Base-by-base conservation (phyloP, 768 basidiomycete genomes). In the Holtermannia corniformis region DNA sequence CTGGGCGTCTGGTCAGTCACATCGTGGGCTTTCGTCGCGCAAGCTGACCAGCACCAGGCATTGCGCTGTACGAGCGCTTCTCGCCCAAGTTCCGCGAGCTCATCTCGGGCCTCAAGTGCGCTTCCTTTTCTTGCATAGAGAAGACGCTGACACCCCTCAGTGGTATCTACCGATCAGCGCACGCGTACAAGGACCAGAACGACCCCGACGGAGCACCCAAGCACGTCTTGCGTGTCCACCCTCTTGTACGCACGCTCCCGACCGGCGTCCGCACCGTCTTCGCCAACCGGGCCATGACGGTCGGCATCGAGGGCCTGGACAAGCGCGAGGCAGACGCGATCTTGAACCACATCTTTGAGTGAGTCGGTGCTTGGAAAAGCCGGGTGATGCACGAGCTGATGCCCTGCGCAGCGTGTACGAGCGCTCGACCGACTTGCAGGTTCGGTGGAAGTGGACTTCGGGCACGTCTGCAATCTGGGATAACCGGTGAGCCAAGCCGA, bases 391-490 rank as follows among this genome's bases (percentile, higher is more conserved):
- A 14, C 13, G 12, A 23, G 12, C 12, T 45, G 12, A 11, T 14
- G 44, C 44, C 10, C 14, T n/a, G n/a, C n/a, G n/a, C n/a, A n/a
- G n/a, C 44, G 51, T 67, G 10, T 67, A 58, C 42, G 65, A 67
- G 51, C 43, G 62, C 37, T 62, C 60, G 12, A 57, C 58, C 58
- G 71, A 75, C 56, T 64, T 72, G 45, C 70, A 73, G 55, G 63
- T 74, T 19, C 63, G 75, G 19, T 72, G 69, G 69, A 62, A 68
- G 37, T 74, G 74, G 74, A 64, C 68, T 25, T 61, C 65, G 41
- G 69, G 64, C 24, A 66, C 61, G 4, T 54, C 62, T 2, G 70
- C 70, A 16, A 69, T 74, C 52, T 74, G 74, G 73, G 67, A 73
- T 61, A 75, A 74, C 57, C 50, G 66, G n/a, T n/a, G n/a, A n/a